Evolutionary conservation across 2,329 filamentous ascomycete genomes (phyloP).

Genomic region (Colletotrichum gigasporum): DNA sequence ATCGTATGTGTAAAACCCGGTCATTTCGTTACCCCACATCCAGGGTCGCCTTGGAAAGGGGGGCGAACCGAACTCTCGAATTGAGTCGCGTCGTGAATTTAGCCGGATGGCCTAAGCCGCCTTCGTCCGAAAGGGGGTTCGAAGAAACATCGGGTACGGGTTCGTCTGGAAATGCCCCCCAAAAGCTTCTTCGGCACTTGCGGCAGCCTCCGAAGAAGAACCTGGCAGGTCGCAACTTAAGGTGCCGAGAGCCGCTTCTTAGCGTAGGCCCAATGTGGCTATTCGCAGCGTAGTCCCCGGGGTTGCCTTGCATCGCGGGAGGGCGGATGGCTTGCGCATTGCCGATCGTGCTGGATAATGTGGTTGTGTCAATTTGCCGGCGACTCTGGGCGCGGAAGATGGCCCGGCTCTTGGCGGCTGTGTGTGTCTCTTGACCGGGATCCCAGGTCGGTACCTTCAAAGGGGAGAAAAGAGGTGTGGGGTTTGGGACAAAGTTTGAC

Average conservation of each 20-base stretch:
- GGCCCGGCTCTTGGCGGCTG: neutral
- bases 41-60: constrained; percentile 10
- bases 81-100: constrained; percentile 1
- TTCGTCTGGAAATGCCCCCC: constrained; percentile 4
- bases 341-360: constrained; percentile 8
- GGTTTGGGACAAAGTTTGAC: neutral
- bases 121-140: neutral
- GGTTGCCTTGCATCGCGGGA: neutral
- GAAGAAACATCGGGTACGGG: neutral
- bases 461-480: neutral
- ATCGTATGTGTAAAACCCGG: constrained; percentile 5
- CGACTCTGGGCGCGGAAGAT: constrained; percentile 10
- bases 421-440: neutral
- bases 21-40: constrained; percentile 22
- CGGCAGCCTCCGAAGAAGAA: neutral
- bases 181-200: constrained; percentile 19
- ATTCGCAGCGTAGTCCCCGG: neutral
- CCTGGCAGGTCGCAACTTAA: constrained; percentile 1
- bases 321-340: neutral
- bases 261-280: neutral
- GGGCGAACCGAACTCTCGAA: neutral
- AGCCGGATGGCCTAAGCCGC: constrained; percentile 5
- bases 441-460: neutral
- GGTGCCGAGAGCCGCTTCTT: constrained; percentile 8
- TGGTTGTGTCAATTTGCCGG: neutral